Base-by-base conservation (phyloP, 495 filamentous ascomycete species). In the Penicillium pancosmium region DNA sequence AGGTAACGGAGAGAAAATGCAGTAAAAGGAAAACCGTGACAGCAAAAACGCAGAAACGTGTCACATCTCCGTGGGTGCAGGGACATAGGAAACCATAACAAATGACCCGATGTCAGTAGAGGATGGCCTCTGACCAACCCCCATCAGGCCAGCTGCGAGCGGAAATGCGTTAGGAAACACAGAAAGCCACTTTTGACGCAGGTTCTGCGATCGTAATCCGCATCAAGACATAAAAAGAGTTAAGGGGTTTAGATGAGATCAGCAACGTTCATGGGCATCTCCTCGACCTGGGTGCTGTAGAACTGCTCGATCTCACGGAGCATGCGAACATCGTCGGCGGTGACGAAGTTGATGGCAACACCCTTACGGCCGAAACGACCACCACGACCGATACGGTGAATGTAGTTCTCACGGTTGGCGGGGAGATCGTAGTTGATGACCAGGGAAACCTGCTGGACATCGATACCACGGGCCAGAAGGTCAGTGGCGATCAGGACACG, bases 341-440 rank as follows among this genome's bases (percentile, higher is more conserved):
- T 98, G 73, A 98, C 94, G 78, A 98, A 98, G 88, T 98, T 98
- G 84, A 98, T 98, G 65, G 94, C 95, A 76, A 98, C 94, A 88
- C 94, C 94, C 86, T 98, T 98, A 73, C 94, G 91, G 75, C 94
- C 94, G 81, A 98, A 98, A 84, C 94, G 91, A 77, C 94, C 94
- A 76, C 92, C 91, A 83, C 94, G 92, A 83, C 94, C 94, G 72
- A 98, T 98, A 68, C 94, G 88, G 81, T 98, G 94, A 79, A 98
- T 98, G 88, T 98, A 98, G 85, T 98, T 98, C 82, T 98, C 94
- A 72, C 94, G 91, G 83, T 98, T 98, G 77, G 91, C 90, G 55
- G 94, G 94, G 16, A 98, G 83, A 76, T 98, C 94, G 80, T 98
- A 98, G 85, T 98, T 98, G 86, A 98, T 98, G 80, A 98, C 94